phyloP scores from a whole-genome alignment of 352 stramenopile genomes.

The Aphanomyces euteiches region DNA sequence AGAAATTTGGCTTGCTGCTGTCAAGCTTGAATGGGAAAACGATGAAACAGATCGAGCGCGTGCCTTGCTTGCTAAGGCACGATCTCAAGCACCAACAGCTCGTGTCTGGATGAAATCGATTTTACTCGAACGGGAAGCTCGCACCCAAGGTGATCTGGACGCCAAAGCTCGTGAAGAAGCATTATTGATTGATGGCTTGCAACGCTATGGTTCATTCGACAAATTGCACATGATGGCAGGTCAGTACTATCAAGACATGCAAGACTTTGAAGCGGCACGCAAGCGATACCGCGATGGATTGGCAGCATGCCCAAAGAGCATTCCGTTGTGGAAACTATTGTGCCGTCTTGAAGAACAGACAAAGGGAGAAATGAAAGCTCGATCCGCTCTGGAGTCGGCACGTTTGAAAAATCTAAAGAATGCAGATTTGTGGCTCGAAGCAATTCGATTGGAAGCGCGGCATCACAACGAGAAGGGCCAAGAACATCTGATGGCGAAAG shows the following conservation, averaged over 20 bases:
- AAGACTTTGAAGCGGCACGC: slow-evolving; percentile 71
- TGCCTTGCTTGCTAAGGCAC: slow-evolving; percentile 70
- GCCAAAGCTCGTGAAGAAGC: slow-evolving; percentile 61
- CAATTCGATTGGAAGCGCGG: slow-evolving; percentile 91
- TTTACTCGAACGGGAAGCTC: slow-evolving; percentile 86
- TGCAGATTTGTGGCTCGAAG: slow-evolving; percentile 94
- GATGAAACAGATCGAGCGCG: slow-evolving; percentile 92
- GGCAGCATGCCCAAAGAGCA: slow-evolving; percentile 88
- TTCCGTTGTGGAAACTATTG: slow-evolving; percentile 92
- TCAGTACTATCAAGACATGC: slow-evolving; percentile 84
- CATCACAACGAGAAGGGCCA: slow-evolving; percentile 91
- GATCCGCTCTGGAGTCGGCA: slow-evolving; percentile 95
- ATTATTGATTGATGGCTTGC: slow-evolving; percentile 88
- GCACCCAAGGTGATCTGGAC: slow-evolving; percentile 30
- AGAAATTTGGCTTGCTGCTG: slow-evolving; percentile 92
- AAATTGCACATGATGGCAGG: slow-evolving; percentile 99
- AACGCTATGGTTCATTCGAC: slow-evolving; percentile 86
- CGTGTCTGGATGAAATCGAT: slow-evolving; percentile 98
- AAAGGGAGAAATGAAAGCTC: slow-evolving; percentile 91
- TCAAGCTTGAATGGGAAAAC: slow-evolving; percentile 99
- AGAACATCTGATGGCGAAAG: slow-evolving; percentile 95
- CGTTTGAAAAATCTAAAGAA: slow-evolving; percentile 94
- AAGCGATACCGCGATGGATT: slow-evolving; percentile 92
- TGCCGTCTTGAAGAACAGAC: slow-evolving; percentile 91
- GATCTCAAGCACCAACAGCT: slow-evolving; percentile 78